Evolutionary conservation across 2,329 filamentous ascomycete genomes (phyloP).

Genomic region (Diplodia intermedia): DNA sequence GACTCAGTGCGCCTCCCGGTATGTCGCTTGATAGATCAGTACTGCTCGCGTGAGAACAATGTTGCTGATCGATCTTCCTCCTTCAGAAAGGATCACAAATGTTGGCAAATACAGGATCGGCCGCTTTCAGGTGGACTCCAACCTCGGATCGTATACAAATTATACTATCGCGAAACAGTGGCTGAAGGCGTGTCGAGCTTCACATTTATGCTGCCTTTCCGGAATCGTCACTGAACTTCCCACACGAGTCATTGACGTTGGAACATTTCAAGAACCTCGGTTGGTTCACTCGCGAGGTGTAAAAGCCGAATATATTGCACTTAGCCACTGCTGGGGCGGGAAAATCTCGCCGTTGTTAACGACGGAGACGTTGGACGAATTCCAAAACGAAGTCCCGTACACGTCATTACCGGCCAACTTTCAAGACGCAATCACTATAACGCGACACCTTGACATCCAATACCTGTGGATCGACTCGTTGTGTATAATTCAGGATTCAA

Average conservation of each 20-base stretch:
- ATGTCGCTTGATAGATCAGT: neutral
- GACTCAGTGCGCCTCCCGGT: neutral
- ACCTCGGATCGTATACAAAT: neutral
- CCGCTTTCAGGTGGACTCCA: neutral
- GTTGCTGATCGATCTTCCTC: neutral
- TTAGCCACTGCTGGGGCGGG: constrained; percentile 9
- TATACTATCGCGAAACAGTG: neutral
- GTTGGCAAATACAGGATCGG: constrained; percentile 1
- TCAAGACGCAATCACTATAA: constrained; percentile 30
- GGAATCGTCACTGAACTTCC: neutral
- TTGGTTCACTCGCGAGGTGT: neutral
- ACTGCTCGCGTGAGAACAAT: neutral
- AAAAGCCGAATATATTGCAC: constrained; percentile 3
- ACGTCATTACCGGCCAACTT: constrained; percentile 16
- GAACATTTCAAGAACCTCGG: neutral
- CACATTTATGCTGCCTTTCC: neutral
- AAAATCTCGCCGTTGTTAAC: neutral
- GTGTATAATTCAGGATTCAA: constrained; percentile 34
- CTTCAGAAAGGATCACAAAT: neutral
- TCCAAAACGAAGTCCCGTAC: neutral
- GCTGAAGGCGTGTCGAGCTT: neutral
- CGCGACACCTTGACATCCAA: constrained; percentile 8
- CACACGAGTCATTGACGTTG: constrained; percentile 9
- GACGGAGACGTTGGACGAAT: neutral
- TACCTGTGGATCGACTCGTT: constrained; percentile 36